A percentile compares a stretch with the other conserved stretches of the same genome.
Evolutionary conservation across 345 rosid genomes (phyloP).

Genomic region (Xanthoceras sorbifolium): DNA sequence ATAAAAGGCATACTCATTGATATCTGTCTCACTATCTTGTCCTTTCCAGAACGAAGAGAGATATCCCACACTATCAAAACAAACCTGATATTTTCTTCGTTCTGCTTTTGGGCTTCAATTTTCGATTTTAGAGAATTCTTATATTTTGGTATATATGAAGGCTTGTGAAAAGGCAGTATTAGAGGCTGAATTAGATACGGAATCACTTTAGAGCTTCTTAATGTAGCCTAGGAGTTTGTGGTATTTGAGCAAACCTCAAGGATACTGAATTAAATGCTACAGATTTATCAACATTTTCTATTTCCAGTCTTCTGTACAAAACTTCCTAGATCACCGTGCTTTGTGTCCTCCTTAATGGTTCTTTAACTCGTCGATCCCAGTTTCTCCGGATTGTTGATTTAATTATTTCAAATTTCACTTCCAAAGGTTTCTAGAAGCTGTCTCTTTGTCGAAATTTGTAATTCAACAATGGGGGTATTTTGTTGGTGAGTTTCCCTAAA

Average conservation of each 20-base stretch:
- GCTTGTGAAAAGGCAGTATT: background rate
- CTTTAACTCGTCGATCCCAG: background rate
- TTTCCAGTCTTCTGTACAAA: constrained; percentile 11
- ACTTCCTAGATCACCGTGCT: background rate
- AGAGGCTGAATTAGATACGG: constrained; percentile 14
- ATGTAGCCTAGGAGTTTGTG: constrained; percentile 13
- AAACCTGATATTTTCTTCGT: constrained; percentile 13
- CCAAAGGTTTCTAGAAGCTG: constrained; percentile 8
- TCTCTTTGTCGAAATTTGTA: constrained; percentile 4
- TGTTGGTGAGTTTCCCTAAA: constrained; percentile 19
- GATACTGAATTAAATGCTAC: constrained; percentile 2
- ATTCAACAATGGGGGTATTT: constrained; percentile 24
- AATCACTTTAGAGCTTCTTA: constrained; percentile 15
- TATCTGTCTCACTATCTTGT: constrained; percentile 6
- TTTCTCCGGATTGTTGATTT: constrained; percentile 1
- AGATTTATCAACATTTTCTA: constrained; percentile 8
- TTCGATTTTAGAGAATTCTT: constrained; percentile 10
- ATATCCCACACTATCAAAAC: constrained; percentile 13
- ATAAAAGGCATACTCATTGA: constrained; percentile 14
- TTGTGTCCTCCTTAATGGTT: background rate
- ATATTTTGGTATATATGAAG: constrained; percentile 4
- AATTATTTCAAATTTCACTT: constrained; percentile 16
- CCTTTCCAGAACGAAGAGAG: background rate
- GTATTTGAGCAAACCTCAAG: constrained; percentile 20
- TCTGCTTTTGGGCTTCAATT: constrained; percentile 12